Evolutionary conservation across 257 asterid species (phyloP).

Genomic region (Lycium barbarum): DNA sequence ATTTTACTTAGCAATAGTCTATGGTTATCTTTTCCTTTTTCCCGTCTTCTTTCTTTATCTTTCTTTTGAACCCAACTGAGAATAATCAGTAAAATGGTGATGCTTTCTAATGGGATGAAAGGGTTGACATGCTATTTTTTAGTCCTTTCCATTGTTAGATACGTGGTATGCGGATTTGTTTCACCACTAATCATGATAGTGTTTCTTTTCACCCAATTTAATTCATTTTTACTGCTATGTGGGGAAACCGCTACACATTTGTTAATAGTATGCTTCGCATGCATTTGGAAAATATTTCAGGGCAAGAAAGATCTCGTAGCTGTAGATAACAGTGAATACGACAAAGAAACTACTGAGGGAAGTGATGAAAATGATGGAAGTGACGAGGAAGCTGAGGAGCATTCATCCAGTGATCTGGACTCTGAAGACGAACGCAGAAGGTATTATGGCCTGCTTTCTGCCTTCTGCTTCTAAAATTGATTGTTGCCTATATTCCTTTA

Average conservation of each 20-base stretch:
- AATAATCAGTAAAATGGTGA: neutral
- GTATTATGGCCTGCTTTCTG: slow-evolving; percentile 44
- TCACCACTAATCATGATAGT: slow-evolving; percentile 4
- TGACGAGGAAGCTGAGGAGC: slow-evolving; percentile 51
- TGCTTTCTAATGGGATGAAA: neutral
- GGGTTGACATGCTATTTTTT: neutral
- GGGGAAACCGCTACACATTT: neutral
- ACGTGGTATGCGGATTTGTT: neutral
- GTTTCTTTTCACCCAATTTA: neutral
- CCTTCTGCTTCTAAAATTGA: slow-evolving; percentile 22
- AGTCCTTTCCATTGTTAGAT: slow-evolving; percentile 7
- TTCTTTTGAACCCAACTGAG: neutral
- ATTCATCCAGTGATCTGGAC: slow-evolving; percentile 68
- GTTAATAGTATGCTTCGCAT: neutral
- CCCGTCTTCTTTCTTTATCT: neutral
- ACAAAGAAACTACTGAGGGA: slow-evolving; percentile 63
- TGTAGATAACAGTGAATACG: slow-evolving; percentile 74
- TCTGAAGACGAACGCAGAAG: slow-evolving; percentile 87
- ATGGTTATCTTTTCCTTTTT: neutral
- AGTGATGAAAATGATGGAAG: slow-evolving; percentile 67
- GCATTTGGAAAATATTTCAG: slow-evolving; percentile 41
- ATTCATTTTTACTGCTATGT: slow-evolving; percentile 4
- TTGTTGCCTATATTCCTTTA: slow-evolving; percentile 7
- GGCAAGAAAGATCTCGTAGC: slow-evolving; percentile 83
- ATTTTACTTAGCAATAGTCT: neutral